Evolutionary conservation across 208 protist species (phyloP).

Genomic region (Naegleria lovaniensis): DNA sequence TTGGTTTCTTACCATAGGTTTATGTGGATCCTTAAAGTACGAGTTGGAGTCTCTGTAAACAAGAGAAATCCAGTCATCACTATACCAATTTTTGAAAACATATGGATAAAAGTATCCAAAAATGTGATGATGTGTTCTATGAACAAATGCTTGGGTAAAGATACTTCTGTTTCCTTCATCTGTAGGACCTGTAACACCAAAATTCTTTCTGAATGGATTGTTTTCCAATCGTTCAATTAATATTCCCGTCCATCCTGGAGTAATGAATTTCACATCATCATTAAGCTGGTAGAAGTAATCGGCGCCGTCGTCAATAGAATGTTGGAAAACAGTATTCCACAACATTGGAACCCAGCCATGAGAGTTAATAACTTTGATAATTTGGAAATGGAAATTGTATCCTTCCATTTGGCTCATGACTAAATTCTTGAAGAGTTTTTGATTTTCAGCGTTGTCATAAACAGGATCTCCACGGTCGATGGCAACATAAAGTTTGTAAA

Average conservation of each 20-base stretch:
- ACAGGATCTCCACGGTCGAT: background rate
- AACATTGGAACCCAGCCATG: background rate
- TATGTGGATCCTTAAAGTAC: background rate
- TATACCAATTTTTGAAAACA: constrained; percentile 27
- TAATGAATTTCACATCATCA: constrained; percentile 5
- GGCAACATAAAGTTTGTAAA: background rate
- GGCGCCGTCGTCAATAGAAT: background rate
- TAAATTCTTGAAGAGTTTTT: background rate
- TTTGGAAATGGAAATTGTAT: background rate
- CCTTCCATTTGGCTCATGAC: background rate
- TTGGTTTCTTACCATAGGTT: background rate
- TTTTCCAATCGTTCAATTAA: background rate
- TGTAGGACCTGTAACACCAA: background rate
- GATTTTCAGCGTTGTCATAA: background rate
- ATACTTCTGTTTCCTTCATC: background rate
- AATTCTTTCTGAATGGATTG: background rate
- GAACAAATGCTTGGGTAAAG: constrained; percentile 19
- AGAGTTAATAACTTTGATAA: background rate
- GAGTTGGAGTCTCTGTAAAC: constrained; percentile 14
- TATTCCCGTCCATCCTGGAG: background rate
- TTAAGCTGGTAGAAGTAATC: constrained; percentile 28
- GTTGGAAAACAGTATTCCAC: constrained; percentile 25
- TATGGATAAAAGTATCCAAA: constrained; percentile 23
- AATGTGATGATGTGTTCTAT: background rate
- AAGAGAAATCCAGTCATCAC: constrained; percentile 16